phyloP scores from a whole-genome alignment of 2,329 filamentous ascomycete genomes.

The Aspergillus texensis region DNA sequence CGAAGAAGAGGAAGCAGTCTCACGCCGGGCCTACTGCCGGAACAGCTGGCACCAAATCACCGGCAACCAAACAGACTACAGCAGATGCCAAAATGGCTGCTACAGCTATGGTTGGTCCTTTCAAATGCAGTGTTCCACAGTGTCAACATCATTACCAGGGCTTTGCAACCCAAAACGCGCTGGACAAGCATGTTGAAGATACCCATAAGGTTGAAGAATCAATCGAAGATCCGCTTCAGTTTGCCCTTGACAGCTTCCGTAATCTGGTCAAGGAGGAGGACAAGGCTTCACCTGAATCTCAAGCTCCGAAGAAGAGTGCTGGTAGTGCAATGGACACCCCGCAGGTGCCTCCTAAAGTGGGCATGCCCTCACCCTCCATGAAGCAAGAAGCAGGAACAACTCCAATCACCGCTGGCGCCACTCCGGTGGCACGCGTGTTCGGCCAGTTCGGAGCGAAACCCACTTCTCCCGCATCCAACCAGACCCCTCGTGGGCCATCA shows the following conservation, averaged over 20 bases:
- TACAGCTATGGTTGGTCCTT: constrained; percentile 48
- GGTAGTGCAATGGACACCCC: constrained; percentile 15
- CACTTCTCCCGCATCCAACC: constrained; percentile 36
- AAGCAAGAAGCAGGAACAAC: constrained; percentile 34
- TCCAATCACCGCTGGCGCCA: constrained; percentile 31
- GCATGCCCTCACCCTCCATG: constrained; percentile 22
- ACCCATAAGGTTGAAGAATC: constrained; percentile 53
- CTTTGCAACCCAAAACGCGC: constrained; percentile 56
- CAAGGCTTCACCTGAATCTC: constrained; percentile 20
- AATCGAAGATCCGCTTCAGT: constrained; percentile 60
- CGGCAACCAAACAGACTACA: constrained; percentile 35
- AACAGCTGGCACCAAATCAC: constrained; percentile 33
- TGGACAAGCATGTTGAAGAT: constrained; percentile 58
- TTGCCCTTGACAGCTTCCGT: constrained; percentile 56
- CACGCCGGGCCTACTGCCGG: constrained; percentile 38
- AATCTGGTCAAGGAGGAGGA: constrained; percentile 54
- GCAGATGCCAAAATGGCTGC: constrained; percentile 42
- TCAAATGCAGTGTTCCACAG: constrained; percentile 55
- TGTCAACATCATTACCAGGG: constrained; percentile 59
- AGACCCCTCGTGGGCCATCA: constrained; percentile 33
- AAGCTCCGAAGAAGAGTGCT: constrained; percentile 21
- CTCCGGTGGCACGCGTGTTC: constrained; percentile 36
- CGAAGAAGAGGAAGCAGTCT: constrained; percentile 60
- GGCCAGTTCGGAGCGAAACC: constrained; percentile 39
- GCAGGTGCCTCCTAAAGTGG: constrained; percentile 21